Base-by-base conservation (phyloP, 2,329 filamentous ascomycete species). In the Pseudopyrenochaeta lycopersici region DNA sequence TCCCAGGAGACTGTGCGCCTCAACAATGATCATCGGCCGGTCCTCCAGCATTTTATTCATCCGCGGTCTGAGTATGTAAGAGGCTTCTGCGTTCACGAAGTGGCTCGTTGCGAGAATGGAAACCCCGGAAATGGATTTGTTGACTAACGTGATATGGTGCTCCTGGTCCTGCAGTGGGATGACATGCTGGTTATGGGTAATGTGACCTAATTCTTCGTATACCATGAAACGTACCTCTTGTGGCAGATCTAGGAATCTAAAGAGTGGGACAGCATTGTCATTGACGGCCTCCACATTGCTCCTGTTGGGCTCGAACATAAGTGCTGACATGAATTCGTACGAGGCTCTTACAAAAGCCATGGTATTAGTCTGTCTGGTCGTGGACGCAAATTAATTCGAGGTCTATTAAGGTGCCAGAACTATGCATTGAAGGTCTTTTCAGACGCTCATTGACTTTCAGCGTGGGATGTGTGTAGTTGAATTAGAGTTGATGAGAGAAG, bases 221-320 rank as follows among this genome's bases (percentile, higher is more conserved):
- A 60, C 36, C 40, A 54, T 49, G 20, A 54, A 38, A 3, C 54
- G 54, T 7, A 60, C 35, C 3, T 57, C 57, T 30, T 46, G 47
- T 12, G 54, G 47, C 3, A 57, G 38, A n/a, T 52, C 45, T 4
- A 60, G 38, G 14, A 60, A 27, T 4, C 43, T 33, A 31, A 56
- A 56, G n/a, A n/a, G n/a, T n/a, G n/a, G n/a, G n/a, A n/a, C n/a
- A n/a, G n/a, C n/a, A n/a, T n/a, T n/a, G n/a, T n/a, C n/a, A n/a
- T n/a, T n/a, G n/a, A n/a, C 1, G 53, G 41, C 15, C 50, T 44
- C 10, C 12, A 36, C 7, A 10, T 38, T 2, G 18, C 17, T 11
- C 12, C 35, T 33, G 31, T 11, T n/a, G 10, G 31, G 12, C 15
- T 33, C 31, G 10, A 33, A 14, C 15, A 14, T 14, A n/a, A n/a